These are phyloP conservation scores for Rosa persica DNA, from an alignment of 306 rosid species.

Conservation along the genomic window DNA sequence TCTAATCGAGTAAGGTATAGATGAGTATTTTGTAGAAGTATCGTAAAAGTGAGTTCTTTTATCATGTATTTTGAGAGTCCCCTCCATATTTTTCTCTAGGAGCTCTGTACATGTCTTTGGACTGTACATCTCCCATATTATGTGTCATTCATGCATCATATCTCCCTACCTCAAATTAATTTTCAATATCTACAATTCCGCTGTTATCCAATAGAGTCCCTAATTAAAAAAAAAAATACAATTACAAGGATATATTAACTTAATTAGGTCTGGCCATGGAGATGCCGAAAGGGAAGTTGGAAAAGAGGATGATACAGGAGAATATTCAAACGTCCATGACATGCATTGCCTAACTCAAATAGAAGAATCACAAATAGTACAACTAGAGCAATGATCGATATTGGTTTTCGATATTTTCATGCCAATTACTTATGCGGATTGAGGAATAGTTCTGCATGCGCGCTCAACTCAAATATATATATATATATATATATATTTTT, in stretches of 20 bases:
- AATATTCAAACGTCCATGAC: neutral
- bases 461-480: neutral
- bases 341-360: neutral
- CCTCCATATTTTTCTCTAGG: no score
- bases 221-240: neutral
- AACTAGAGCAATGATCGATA: neutral
- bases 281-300: neutral
- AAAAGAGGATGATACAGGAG: neutral
- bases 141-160: no score
- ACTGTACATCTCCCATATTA: no score
- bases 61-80: no score
- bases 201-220: neutral
- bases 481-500: no score
- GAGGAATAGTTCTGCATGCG: neutral
- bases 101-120: no score
- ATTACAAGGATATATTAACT: neutral
- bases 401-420: slow-evolving; percentile 7
- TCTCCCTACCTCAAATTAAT: no score
- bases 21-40: no score
- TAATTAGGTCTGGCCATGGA: neutral
- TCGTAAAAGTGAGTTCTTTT: no score
- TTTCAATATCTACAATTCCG: no score
- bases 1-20: no score
- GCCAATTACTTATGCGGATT: slow-evolving; percentile 10
- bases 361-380: slow-evolving; percentile 6